These are phyloP conservation scores for Gymnopus androsaceus DNA, from an alignment of 1,284 basidiomycete genomes.

Conservation along the genomic window DNA sequence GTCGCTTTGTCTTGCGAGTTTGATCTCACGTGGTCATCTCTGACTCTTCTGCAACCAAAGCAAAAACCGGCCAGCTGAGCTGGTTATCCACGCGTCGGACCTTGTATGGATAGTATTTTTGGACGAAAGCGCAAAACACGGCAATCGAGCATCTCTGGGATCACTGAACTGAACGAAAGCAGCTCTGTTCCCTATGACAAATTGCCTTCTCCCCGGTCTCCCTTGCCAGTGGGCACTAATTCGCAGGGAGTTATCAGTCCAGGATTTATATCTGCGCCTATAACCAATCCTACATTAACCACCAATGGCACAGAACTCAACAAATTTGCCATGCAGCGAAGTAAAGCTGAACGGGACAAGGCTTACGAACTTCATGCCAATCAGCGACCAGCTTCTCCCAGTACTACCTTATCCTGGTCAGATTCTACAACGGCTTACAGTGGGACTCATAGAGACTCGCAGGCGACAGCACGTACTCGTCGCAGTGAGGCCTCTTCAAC, in stretches of 20 bases:
- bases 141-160: conserved; percentile 44
- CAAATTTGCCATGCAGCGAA: conserved; percentile 50
- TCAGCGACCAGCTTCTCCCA: conserved; percentile 47
- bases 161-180: conserved; percentile 51
- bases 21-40: too few species aligned
- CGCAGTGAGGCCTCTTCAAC: conserved; percentile 54
- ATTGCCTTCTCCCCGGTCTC: conserved; percentile 60
- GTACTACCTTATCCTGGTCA: conserved; percentile 50
- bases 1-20: too few species aligned
- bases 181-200: conserved; percentile 72
- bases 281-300: conserved; percentile 76
- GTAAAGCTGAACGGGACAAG: conserved; percentile 55
- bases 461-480: conserved; percentile 43
- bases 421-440: conserved; percentile 63
- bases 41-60: background rate
- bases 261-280: conserved; percentile 66
- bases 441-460: conserved; percentile 39
- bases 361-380: conserved; percentile 38
- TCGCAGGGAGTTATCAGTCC: conserved; percentile 56
- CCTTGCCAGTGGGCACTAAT: conserved; percentile 56
- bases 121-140: conserved; percentile 55
- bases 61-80: background rate
- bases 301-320: conserved; percentile 69
- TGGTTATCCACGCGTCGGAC: background rate
- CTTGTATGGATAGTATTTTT: conserved; percentile 54